These are phyloP conservation scores for Fusarium succisae DNA, from an alignment of 2,329 filamentous ascomycete species.

Conservation along the genomic window DNA sequence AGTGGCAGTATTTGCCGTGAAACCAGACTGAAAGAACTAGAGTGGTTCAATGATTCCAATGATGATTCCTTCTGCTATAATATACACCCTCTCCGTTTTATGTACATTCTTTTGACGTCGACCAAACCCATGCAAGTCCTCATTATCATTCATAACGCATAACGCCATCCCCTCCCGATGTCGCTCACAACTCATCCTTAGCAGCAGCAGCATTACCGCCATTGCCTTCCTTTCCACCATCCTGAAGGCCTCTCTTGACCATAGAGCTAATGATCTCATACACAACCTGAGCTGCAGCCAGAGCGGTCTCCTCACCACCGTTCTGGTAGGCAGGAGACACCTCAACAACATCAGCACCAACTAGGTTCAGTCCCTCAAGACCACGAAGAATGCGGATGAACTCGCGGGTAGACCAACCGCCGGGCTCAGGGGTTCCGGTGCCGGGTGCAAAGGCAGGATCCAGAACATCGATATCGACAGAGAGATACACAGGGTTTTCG, in stretches of 20 bases:
- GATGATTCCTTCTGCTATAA: neutral
- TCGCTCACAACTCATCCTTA: constrained; percentile 50
- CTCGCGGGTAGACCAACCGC: constrained; percentile 91
- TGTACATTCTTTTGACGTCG: neutral
- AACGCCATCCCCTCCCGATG: neutral
- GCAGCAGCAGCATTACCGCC: constrained; percentile 28
- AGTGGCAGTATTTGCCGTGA: neutral
- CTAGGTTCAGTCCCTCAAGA: constrained; percentile 83
- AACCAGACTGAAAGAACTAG: neutral
- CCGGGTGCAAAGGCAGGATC: constrained; percentile 76
- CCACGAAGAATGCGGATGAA: constrained; percentile 84
- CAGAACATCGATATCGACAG: constrained; percentile 84
- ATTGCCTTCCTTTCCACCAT: constrained; percentile 49
- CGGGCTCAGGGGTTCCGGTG: constrained; percentile 89
- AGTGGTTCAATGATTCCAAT: neutral
- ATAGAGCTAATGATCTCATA: constrained; percentile 86
- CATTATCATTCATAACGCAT: constrained; percentile 17
- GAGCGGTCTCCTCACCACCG: constrained; percentile 79
- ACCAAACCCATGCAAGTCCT: neutral
- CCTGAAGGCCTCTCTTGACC: constrained; percentile 63
- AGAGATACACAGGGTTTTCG: constrained; percentile 82
- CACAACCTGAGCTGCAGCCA: constrained; percentile 84
- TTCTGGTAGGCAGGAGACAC: constrained; percentile 85
- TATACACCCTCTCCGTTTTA: neutral
- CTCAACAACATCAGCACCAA: constrained; percentile 91